Evolutionary conservation across 345 rosid genomes (phyloP).

Genomic region (Gossypium raimondii): DNA sequence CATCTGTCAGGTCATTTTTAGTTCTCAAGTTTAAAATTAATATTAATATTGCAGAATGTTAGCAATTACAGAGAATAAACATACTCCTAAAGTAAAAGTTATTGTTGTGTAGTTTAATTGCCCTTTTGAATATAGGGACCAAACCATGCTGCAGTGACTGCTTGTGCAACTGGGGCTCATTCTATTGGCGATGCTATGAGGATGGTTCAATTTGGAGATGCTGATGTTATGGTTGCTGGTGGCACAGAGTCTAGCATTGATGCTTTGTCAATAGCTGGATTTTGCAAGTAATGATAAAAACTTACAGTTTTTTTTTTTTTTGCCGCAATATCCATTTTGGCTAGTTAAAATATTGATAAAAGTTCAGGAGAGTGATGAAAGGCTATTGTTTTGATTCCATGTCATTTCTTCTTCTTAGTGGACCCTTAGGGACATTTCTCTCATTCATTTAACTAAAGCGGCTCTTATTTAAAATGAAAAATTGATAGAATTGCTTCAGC

Average conservation of each 20-base stretch:
- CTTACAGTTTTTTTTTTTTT: not conserved
- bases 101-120: slow-evolving; percentile 14
- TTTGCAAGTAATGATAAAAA: slow-evolving; percentile 56
- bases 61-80: not conserved
- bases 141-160: slow-evolving; percentile 99
- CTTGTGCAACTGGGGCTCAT: slow-evolving; percentile 98
- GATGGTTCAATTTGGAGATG: slow-evolving; percentile 96
- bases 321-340: not conserved
- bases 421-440: slow-evolving; percentile 1
- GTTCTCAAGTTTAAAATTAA: not conserved
- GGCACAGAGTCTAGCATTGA: slow-evolving; percentile 97
- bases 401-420: not conserved
- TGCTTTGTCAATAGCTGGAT: slow-evolving; percentile 93
- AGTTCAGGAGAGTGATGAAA: not conserved
- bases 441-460: not conserved
- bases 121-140: slow-evolving; percentile 69
- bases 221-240: slow-evolving; percentile 94
- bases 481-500: not conserved
- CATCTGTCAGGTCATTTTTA: slow-evolving; percentile 5
- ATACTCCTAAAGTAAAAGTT: not conserved
- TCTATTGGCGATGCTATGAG: slow-evolving; percentile 95
- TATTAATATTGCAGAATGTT: not conserved
- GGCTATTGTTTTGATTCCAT: not conserved
- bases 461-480: not conserved
- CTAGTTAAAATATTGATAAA: not conserved